phyloP scores from a whole-genome alignment of 768 basidiomycete species.

The Tylopilus cervinicoccineus region DNA sequence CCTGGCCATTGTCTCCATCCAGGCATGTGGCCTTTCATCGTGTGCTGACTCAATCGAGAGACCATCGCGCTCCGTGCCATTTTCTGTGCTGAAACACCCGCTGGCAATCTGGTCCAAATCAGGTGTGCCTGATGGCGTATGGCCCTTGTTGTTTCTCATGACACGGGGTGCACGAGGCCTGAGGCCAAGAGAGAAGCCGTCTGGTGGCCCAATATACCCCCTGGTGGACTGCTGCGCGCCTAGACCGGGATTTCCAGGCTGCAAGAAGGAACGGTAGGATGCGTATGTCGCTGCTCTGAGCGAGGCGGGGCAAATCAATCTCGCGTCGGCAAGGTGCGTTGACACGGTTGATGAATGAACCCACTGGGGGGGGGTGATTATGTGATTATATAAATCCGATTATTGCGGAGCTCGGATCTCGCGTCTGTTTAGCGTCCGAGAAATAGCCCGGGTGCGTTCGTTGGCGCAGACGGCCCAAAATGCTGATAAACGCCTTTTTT shows the following conservation, averaged over 20 bases:
- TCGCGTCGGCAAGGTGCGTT: constrained; percentile 3
- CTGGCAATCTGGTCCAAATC: constrained; percentile 7
- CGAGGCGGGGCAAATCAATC: constrained; percentile 3
- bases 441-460: constrained; percentile 7
- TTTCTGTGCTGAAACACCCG: constrained; percentile 14
- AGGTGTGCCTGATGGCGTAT: background rate
- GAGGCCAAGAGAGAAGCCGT: constrained; percentile 1
- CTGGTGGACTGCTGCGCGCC: background rate
- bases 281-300: background rate
- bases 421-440: constrained; percentile 14
- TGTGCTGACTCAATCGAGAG: no score
- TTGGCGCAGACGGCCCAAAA: constrained; percentile 19
- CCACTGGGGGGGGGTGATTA: background rate
- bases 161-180: constrained; percentile 4
- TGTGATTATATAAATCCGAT: constrained; percentile 26
- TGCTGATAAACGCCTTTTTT: constrained; percentile 31
- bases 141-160: constrained; percentile 11
- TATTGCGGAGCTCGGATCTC: constrained; percentile 28
- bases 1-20: constrained; percentile 7
- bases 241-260: background rate
- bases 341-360: constrained; percentile 4
- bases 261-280: background rate
- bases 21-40: constrained; percentile 5
- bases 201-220: background rate
- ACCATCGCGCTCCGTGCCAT: no score